Conservation (phyloP, 768 basidiomycete genomes). For the Naganishia vishniacii region DNA sequence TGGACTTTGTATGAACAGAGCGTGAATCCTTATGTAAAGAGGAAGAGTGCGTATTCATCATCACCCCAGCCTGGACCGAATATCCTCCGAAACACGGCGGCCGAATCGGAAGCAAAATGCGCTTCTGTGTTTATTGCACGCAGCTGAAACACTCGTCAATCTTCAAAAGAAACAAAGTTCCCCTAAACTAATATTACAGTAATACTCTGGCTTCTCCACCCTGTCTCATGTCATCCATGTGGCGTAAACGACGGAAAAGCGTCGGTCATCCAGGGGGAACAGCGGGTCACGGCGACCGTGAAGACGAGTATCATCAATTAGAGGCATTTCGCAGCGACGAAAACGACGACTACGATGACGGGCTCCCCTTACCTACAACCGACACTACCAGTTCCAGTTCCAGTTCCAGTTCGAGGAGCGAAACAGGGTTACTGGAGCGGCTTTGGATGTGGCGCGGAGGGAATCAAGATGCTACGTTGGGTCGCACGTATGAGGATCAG, state of each 20-base stretch:
- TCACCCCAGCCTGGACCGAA: too few species aligned
- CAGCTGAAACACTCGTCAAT: too few species aligned
- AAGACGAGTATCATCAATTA: background rate
- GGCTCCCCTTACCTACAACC: background rate
- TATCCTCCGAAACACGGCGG: too few species aligned
- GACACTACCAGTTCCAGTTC: background rate
- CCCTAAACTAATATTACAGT: too few species aligned
- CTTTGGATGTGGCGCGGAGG: too few species aligned
- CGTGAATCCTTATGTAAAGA: too few species aligned
- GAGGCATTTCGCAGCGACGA: background rate
- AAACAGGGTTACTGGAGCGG: background rate
- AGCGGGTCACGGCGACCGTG: background rate
- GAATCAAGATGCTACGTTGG: background rate
- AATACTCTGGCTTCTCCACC: too few species aligned
- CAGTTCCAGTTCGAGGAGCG: background rate
- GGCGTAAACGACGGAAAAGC: conserved; percentile 15
- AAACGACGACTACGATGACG: background rate
- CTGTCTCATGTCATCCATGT: conserved; percentile 10
- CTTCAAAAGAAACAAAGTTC: too few species aligned
- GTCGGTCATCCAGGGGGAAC: background rate
- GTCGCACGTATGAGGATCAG: conserved; percentile 7
- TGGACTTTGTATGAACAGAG: too few species aligned
- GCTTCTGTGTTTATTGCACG: too few species aligned
- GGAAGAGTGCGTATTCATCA: too few species aligned
- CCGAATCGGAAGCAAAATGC: too few species aligned